phyloP scores from a whole-genome alignment of 768 basidiomycete species.

The Gloeopeniophorella convolvens region DNA sequence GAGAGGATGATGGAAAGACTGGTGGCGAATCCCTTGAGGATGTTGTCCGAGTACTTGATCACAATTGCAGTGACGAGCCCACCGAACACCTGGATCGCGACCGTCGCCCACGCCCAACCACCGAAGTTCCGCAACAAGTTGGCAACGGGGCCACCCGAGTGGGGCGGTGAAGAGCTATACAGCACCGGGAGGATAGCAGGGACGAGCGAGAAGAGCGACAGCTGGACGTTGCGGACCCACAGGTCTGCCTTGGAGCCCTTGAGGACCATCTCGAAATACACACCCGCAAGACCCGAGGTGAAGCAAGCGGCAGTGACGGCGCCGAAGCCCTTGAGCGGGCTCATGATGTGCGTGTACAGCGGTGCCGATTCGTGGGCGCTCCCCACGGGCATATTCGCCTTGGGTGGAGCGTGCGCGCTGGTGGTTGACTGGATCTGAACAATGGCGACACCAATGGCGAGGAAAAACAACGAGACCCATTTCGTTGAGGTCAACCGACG shows the following conservation, averaged over 20 bases:
- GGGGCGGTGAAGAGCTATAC: slow-evolving; percentile 38
- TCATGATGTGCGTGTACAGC: slow-evolving; percentile 65
- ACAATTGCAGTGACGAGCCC: slow-evolving; percentile 92
- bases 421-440: slow-evolving; percentile 82
- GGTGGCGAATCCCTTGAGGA: slow-evolving; percentile 96
- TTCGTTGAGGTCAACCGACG: slow-evolving; percentile 65
- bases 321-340: slow-evolving; percentile 72
- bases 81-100: slow-evolving; percentile 83
- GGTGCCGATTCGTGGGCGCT: slow-evolving; percentile 62
- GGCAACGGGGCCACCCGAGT: slow-evolving; percentile 43
- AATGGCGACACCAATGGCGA: slow-evolving; percentile 89
- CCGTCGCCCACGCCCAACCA: slow-evolving; percentile 93
- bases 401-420: slow-evolving; percentile 25
- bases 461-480: slow-evolving; percentile 82
- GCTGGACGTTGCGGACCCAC: slow-evolving; percentile 87
- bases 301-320: slow-evolving; percentile 84
- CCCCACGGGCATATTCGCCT: slow-evolving; percentile 42
- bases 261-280: slow-evolving; percentile 92
- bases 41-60: slow-evolving; percentile 96
- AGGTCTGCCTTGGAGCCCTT: slow-evolving; percentile 79
- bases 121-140: slow-evolving; percentile 84
- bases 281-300: slow-evolving; percentile 85
- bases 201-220: slow-evolving; percentile 83
- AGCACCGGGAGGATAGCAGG: slow-evolving; percentile 84
- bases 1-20: slow-evolving; percentile 90